Conservation (phyloP, 176 grass and related monocot species). For the Eleusine indica region DNA sequence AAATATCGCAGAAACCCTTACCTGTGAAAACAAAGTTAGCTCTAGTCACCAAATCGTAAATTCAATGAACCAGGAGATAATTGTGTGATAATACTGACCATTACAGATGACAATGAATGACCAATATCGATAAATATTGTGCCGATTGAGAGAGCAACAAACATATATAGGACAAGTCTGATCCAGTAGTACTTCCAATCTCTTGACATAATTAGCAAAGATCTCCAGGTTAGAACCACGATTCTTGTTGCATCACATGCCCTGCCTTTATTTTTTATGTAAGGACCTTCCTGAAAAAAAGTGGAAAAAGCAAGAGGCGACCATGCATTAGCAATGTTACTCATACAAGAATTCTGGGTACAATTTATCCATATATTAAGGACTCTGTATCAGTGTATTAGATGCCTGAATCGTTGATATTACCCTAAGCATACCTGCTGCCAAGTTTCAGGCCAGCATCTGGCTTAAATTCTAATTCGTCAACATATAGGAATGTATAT, state of each 20-base stretch:
- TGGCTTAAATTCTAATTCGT: not conserved
- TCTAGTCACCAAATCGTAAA: not conserved
- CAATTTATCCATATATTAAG: not conserved
- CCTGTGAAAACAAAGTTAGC: slow-evolving; percentile 53
- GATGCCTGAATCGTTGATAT: slow-evolving; percentile 10
- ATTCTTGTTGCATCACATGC: slow-evolving; percentile 66
- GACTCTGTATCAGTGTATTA: not conserved
- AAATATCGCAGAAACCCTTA: slow-evolving; percentile 81
- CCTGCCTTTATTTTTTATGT: slow-evolving; percentile 78
- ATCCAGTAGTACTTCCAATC: slow-evolving; percentile 97
- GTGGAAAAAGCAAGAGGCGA: not conserved
- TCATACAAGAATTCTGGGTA: not conserved
- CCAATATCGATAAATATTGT: slow-evolving; percentile 78
- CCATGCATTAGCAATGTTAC: not conserved
- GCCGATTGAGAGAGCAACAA: slow-evolving; percentile 72
- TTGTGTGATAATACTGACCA: slow-evolving; percentile 48
- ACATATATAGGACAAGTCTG: slow-evolving; percentile 73
- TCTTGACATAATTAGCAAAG: slow-evolving; percentile 91
- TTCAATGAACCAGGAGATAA: slow-evolving; percentile 5
- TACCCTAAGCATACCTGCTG: not conserved
- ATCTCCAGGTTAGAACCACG: slow-evolving; percentile 82
- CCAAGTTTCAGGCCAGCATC: not conserved
- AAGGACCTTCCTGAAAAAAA: slow-evolving; percentile 78
- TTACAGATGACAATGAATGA: slow-evolving; percentile 92
- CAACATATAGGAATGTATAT: not conserved